phyloP scores from a whole-genome alignment of 257 asterid genomes.

The Capsicum baccatum region DNA sequence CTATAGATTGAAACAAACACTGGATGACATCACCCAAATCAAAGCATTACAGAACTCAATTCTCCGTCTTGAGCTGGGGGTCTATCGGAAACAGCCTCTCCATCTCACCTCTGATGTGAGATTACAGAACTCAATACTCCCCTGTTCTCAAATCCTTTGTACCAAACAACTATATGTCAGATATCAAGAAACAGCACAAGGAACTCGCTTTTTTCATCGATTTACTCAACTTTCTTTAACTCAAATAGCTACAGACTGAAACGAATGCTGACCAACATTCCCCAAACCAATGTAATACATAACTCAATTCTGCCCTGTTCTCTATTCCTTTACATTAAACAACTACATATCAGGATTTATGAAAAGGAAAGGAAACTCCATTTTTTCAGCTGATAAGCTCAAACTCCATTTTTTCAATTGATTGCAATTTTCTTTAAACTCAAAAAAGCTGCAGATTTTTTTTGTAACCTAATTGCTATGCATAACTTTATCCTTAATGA shows the following conservation, averaged over 20 bases:
- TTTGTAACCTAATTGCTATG: neutral
- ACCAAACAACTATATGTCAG: neutral
- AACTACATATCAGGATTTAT: neutral
- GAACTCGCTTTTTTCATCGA: slow-evolving; percentile 1
- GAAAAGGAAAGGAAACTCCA: neutral
- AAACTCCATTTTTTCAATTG: neutral
- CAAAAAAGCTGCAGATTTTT: neutral
- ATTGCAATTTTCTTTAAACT: neutral
- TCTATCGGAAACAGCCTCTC: no score
- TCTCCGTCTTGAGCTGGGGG: neutral
- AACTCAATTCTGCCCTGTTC: neutral
- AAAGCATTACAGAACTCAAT: slow-evolving; percentile 4
- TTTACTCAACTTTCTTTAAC: neutral
- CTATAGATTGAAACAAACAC: neutral
- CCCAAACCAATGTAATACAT: neutral
- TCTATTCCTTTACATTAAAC: neutral
- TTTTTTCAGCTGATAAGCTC: neutral
- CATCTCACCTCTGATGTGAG: no score
- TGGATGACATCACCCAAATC: neutral
- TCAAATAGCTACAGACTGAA: slow-evolving; percentile 6
- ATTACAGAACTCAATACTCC: neutral
- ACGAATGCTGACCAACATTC: neutral
- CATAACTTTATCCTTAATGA: neutral
- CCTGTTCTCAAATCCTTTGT: neutral
- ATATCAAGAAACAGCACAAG: neutral